Evolutionary conservation across 768 basidiomycete genomes (phyloP), one percentile per base, ranked within the genome.

Genomic region (Podaxis sp.): DNA sequence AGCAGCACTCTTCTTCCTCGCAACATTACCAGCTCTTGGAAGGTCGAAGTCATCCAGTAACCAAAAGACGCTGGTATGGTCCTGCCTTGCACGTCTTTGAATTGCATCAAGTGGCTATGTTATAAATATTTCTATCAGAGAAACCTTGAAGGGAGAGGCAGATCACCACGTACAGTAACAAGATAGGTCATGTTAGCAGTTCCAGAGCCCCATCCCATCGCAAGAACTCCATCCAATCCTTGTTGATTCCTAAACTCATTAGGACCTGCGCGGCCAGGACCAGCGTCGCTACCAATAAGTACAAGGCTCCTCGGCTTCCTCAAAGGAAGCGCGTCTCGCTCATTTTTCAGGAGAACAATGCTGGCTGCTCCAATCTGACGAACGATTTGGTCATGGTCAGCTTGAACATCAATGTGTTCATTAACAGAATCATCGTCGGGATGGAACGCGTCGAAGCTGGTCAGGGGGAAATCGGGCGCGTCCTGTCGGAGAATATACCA

Each of bases 201-300:
- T 4, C 93, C 93, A 55, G 88, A 90, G 38, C 93, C 95, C 95
- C 95, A 97, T 12, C 94, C 94, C 88, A 95, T 89, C 7, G 93
- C 93, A 26, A 97, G 80, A 17, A 89, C 80, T 11, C 93, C 93
- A 54, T 82, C 84, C 33, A 78, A 75, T 26, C 87, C 87, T 51
- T 82, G 85, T 67, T 82, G 84, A 65, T 93, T 88, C 5, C 74
- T 20, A 57, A 86, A 92, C 57, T 85, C 81, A 68, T 93, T 95
- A 0, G 92, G 89, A 0, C 93, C 93, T 30, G 79, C 74, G 48
- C 67, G 74, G 20, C 85, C 83, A 1, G 90, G 89, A 5, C 84
- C 90, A 4, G 84, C 84, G 66, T 85, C 83, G 64, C 85, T 85
- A 22, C 90, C 90, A 58, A 88, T 77, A 52, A 91, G 66, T 1